phyloP scores from a whole-genome alignment of 2,329 filamentous ascomycete species.

The Lecanicillium sp. region DNA sequence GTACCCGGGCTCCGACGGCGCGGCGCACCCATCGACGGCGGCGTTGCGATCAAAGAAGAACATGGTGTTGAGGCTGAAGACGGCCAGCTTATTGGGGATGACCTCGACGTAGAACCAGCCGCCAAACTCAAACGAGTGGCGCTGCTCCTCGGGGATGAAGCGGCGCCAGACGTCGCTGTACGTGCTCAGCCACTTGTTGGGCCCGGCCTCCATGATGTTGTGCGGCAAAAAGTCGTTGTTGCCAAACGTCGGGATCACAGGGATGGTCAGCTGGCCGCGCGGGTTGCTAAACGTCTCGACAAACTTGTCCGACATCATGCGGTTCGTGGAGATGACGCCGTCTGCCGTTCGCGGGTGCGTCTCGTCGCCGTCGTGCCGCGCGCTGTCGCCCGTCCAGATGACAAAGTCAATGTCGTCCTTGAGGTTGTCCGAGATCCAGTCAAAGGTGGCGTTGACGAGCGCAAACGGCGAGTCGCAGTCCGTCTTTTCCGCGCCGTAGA shows the following conservation, averaged over 20 bases:
- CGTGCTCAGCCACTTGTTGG: slow-evolving; percentile 75
- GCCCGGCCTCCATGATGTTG: slow-evolving; percentile 81
- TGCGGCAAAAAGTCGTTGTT: slow-evolving; percentile 98
- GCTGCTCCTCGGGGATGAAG: slow-evolving; percentile 89
- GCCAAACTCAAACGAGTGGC: slow-evolving; percentile 82
- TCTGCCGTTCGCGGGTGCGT: slow-evolving; percentile 63
- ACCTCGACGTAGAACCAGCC: slow-evolving; percentile 95
- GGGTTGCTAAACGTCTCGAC: slow-evolving; percentile 60
- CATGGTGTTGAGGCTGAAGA: slow-evolving; percentile 92
- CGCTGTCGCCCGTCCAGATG: slow-evolving; percentile 87
- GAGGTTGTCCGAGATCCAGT: slow-evolving; percentile 76
- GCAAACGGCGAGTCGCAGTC: slow-evolving; percentile 80
- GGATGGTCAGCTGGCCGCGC: slow-evolving; percentile 55
- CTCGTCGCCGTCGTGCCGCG: slow-evolving; percentile 84
- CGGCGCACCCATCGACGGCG: slow-evolving; percentile 82
- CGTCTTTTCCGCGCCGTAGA: slow-evolving; percentile 76
- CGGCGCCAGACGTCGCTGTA: slow-evolving; percentile 73
- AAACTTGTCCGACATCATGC: slow-evolving; percentile 68
- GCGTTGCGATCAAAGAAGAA: slow-evolving; percentile 94
- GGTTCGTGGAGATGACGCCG: slow-evolving; percentile 74
- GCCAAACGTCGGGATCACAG: slow-evolving; percentile 82
- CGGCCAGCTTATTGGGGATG: slow-evolving; percentile 74
- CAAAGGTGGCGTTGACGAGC: slow-evolving; percentile 80
- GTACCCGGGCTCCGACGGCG: slow-evolving; percentile 76
- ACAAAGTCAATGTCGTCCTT: slow-evolving; percentile 80